Evolutionary conservation across 164 flowering plant genomes (phyloP).

Genomic region (Stephania cephalantha): DNA sequence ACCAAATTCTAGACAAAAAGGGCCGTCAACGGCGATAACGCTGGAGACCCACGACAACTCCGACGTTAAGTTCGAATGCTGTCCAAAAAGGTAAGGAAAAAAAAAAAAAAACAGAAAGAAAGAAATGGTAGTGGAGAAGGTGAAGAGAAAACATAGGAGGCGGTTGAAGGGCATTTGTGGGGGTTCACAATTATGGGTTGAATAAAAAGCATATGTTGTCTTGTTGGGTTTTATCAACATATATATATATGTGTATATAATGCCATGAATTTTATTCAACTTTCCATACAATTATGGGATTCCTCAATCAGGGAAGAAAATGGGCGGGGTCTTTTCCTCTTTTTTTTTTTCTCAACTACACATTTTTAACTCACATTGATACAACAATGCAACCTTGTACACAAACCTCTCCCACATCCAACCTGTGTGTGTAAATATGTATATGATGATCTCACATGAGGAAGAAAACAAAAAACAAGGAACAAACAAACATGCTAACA

Average conservation of each 20-base stretch:
- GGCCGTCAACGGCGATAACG: too few relatives aligned
- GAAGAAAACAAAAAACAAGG: neutral
- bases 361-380: neutral
- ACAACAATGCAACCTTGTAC: slow-evolving; percentile 1
- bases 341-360: neutral
- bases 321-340: slow-evolving; percentile 2
- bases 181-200: too few relatives aligned
- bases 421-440: neutral
- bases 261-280: slow-evolving; percentile 1
- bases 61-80: too few relatives aligned
- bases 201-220: too few relatives aligned
- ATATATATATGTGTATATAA: neutral
- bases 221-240: too few relatives aligned
- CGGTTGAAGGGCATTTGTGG: too few relatives aligned
- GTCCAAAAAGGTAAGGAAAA: too few relatives aligned
- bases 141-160: too few relatives aligned
- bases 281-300: slow-evolving; percentile 1
- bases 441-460: neutral
- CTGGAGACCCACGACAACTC: too few relatives aligned
- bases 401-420: slow-evolving; percentile 5
- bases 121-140: too few relatives aligned
- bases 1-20: too few relatives aligned
- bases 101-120: too few relatives aligned
- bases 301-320: slow-evolving; percentile 6
- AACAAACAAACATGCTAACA: neutral